Conservation (phyloP, 2,329 filamentous ascomycete species). For the Apiospora kogelbergensis region DNA sequence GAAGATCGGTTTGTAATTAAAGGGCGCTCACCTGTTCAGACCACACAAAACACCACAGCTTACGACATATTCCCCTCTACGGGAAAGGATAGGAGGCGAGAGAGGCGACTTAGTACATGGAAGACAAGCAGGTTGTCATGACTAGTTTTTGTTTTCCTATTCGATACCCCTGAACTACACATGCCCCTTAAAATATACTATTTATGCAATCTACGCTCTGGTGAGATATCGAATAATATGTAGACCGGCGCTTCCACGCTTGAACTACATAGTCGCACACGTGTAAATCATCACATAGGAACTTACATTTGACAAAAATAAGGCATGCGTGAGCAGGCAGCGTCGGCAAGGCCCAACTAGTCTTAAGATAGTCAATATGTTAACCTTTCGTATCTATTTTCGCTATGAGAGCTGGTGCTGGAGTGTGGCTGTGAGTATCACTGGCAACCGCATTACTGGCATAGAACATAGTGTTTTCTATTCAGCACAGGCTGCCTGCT, state of each 20-base stretch:
- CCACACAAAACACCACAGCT: background rate
- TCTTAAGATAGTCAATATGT: background rate
- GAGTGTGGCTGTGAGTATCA: background rate
- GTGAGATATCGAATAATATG: too few relatives aligned
- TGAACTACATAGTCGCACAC: background rate
- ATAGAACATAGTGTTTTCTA: background rate
- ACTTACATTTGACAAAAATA: background rate
- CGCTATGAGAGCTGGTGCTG: background rate
- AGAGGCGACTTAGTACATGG: background rate
- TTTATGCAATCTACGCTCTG: background rate
- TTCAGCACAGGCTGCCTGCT: background rate
- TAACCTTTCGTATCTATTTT: background rate
- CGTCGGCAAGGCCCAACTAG: background rate
- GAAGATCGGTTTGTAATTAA: background rate
- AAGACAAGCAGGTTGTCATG: background rate
- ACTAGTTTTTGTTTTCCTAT: background rate
- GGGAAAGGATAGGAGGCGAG: background rate
- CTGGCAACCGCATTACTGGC: background rate
- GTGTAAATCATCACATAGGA: background rate
- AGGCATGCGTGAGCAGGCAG: background rate
- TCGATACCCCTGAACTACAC: constrained; percentile 1
- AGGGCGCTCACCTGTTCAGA: background rate
- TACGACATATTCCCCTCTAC: background rate
- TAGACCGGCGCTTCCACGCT: background rate
- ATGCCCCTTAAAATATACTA: background rate